phyloP scores from a whole-genome alignment of 345 rosid species.

The Lagerstroemia speciosa region DNA sequence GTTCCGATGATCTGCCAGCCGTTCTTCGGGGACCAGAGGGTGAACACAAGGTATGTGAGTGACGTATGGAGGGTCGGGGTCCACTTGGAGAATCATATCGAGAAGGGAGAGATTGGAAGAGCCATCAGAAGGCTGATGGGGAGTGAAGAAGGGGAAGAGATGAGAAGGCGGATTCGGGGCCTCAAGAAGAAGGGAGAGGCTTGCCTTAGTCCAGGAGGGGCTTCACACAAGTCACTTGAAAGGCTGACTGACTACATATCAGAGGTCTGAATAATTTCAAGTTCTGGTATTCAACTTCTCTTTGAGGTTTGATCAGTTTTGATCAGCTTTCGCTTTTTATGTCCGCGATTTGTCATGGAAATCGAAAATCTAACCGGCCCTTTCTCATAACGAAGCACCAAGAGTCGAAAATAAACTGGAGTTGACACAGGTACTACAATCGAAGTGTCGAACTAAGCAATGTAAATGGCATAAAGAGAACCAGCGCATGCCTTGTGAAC shows the following conservation, averaged over 20 bases:
- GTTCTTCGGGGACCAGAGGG: slow-evolving; percentile 47
- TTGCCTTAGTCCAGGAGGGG: slow-evolving; percentile 31
- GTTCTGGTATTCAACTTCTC: neutral
- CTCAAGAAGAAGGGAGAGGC: slow-evolving; percentile 28
- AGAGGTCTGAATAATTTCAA: slow-evolving; percentile 12
- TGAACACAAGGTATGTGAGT: slow-evolving; percentile 37
- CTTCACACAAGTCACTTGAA: slow-evolving; percentile 30
- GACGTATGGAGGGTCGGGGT: slow-evolving; percentile 54
- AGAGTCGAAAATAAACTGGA: too few relatives aligned
- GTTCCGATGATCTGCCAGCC: slow-evolving; percentile 79
- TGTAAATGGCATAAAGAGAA: too few relatives aligned
- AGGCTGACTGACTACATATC: slow-evolving; percentile 21
- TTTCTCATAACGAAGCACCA: too few relatives aligned
- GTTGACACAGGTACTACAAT: too few relatives aligned
- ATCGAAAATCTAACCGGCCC: too few relatives aligned
- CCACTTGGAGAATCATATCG: slow-evolving; percentile 25
- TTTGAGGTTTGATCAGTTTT: neutral
- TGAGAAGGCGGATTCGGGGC: slow-evolving; percentile 21
- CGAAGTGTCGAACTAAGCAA: too few relatives aligned
- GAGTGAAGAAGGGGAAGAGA: slow-evolving; percentile 27
- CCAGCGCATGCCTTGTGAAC: too few relatives aligned
- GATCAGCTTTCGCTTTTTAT: too few relatives aligned
- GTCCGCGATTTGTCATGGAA: too few relatives aligned
- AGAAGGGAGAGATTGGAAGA: slow-evolving; percentile 28
- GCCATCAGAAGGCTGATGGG: slow-evolving; percentile 25